Conservation (phyloP, 106 monocot species). For the Acorus gramineus region DNA sequence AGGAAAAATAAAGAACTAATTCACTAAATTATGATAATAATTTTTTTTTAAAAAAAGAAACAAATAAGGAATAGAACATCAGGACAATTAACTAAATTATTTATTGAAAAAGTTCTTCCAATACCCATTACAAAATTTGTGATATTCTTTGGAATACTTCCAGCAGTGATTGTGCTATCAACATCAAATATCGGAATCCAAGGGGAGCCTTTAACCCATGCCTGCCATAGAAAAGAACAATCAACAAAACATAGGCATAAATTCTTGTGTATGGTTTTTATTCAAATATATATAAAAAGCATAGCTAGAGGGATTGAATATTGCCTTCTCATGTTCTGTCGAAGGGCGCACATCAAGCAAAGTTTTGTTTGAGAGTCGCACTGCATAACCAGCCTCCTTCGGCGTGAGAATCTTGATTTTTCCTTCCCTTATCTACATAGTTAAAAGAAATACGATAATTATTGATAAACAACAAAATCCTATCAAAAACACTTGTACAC, state of each 20-base stretch:
- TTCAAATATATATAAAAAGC: background rate
- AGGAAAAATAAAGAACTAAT: too few species aligned
- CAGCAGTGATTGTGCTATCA: conserved; percentile 33
- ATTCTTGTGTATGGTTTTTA: background rate
- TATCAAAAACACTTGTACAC: too few species aligned
- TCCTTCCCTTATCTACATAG: conserved; percentile 76
- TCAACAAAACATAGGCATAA: background rate
- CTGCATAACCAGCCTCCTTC: conserved; percentile 96
- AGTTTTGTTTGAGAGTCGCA: conserved; percentile 67
- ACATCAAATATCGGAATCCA: conserved; percentile 98
- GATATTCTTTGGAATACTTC: conserved; percentile 48
- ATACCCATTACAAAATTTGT: conserved; percentile 93
- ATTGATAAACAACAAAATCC: background rate
- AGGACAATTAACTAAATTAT: too few species aligned
- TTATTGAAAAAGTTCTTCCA: too few species aligned
- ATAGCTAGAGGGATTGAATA: background rate
- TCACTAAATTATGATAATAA: too few species aligned
- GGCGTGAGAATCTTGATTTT: conserved; percentile 81
- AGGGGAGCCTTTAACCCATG: conserved; percentile 85
- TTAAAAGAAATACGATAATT: background rate
- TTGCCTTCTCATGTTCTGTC: conserved; percentile 61
- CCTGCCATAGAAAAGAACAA: conserved; percentile 24
- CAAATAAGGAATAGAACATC: too few species aligned
- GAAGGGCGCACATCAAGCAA: conserved; percentile 95
- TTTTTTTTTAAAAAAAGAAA: too few species aligned